Evolutionary conservation across 2,329 filamentous ascomycete species (phyloP), one percentile per base, ranked within the genome.

Genomic region (Fusarium udum): DNA sequence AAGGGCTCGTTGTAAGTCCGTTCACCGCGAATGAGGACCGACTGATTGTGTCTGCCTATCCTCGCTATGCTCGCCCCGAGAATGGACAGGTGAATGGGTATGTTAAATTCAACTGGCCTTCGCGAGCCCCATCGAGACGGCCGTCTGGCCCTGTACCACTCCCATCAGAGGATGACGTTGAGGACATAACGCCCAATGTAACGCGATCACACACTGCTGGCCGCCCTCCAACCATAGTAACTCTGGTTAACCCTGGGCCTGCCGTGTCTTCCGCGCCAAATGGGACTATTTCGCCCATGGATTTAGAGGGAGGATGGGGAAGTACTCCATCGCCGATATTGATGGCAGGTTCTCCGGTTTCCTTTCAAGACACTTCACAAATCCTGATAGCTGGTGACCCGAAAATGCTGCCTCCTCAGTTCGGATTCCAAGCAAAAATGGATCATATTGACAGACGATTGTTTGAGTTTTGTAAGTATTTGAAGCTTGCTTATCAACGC

Each of bases 81-180:
- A 79, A 80, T 45, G 82, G 82, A 22, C 76, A 77, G 48, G 80
- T 83, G 37, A 83, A 83, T 55, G 80, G 81, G 5, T 83, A 83
- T 67, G 78, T 83, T 64, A 83, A 83, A 60, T 82, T 83, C 52
- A 77, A 80, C 55, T 83, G 81, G 81, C 78, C 79, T n/a, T 70
- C 67, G 57, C 75, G 48, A 68, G 68, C 45, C 52, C 61, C 61
- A 22, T 70, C 73, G 15, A 64, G 64, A 36, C 71, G 74, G 26
- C 71, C 67, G 12, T 62, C 72, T 26, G 60, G 46, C 15, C 45
- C 61, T 22, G 57, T 73, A 22, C 43, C 53, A 15, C 43, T 65
- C 18, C 48, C 66, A 22, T 45, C 67, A 14, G 61, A 62, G 13
- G 64, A 67, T 39, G 67, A 64, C 26, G 58, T 73, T 28, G 76